Evolutionary conservation across 139 green algal species (phyloP).

Genomic region (Tetraselmis striata): DNA sequence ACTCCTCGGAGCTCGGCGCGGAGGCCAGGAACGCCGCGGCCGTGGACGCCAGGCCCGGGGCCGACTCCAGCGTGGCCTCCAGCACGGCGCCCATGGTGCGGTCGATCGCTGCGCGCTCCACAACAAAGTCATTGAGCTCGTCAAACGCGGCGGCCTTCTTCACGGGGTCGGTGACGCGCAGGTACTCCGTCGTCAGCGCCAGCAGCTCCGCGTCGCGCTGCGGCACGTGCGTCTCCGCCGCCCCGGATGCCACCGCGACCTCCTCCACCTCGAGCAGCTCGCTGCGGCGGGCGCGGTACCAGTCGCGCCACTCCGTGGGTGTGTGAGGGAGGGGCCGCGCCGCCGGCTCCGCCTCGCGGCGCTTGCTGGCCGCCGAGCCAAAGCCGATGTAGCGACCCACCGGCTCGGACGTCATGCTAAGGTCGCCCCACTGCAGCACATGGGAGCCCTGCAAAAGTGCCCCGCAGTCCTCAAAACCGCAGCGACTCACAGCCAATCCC

Average conservation of each 20-base stretch:
- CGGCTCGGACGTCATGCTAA: conserved; percentile 59
- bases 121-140: conserved; percentile 30
- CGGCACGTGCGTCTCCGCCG: conserved; percentile 24
- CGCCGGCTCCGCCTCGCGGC: not conserved
- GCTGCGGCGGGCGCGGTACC: conserved; percentile 4
- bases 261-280: conserved; percentile 4
- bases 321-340: not conserved
- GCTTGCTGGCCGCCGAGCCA: not conserved
- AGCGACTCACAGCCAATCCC: not conserved
- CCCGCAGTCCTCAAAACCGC: no score
- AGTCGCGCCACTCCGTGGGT: not conserved
- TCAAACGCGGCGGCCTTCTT: conserved; percentile 20
- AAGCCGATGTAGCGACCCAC: conserved; percentile 59
- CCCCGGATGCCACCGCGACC: not conserved
- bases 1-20: not conserved
- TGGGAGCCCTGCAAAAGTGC: conserved; percentile 52
- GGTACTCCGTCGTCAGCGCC: conserved; percentile 37
- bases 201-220: conserved; percentile 85
- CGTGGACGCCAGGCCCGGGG: not conserved
- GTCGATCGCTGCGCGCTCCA: conserved; percentile 38
- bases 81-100: conserved; percentile 18
- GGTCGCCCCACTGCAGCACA: conserved; percentile 74
- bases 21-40: conserved; percentile 7
- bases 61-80: conserved; percentile 17
- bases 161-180: conserved; percentile 1